Evolutionary conservation across 495 filamentous ascomycete genomes (phyloP), one percentile per base, ranked within the genome.

Genomic region (Alectoria sarmentosa): DNA sequence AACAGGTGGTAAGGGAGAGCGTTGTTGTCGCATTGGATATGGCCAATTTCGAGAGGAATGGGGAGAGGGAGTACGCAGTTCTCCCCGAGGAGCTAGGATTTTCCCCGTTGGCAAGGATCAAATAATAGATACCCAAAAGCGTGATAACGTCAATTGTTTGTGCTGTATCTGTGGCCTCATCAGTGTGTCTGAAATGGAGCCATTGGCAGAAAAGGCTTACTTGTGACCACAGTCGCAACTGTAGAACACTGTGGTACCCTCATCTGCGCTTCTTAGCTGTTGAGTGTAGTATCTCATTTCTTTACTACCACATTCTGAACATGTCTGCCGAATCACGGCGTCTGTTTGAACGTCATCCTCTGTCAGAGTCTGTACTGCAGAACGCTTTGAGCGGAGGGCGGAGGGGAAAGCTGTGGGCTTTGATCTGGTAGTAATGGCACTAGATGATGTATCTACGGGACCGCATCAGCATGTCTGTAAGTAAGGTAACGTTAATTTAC

Each of bases 1-100:
- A 97, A 75, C 84, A 90, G 69, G 91, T 99, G 4, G 94, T 99
- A 42, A 83, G 92, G 59, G 94, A 99, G 70, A 97, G 92, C 72
- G 86, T 96, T 38, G 83, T 96, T 68, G 94, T 99, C 58, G 94
- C 94, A 26, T 77, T 99, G 62, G 94, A 99, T 73, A 99, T 99
- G 95, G 94, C 91, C 3, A 92, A 96, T 73, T 96, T 88, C 72
- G 94, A 99, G 82, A 92, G 89, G 82, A 90, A 84, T 71, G 89
- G 89, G 23, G 83, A 95, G 76, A 76, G 84, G 23, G 91, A 99
- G 71, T 99, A 99, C 79, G 95, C 92, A 32, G 77, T 96, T 69
- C 83, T 98, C 61, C 91, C 90, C 13, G 84, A 88, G 68, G 78
- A 66, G 21, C 38, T 44, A 41, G 37, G 42, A 21, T 67, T 65